Evolutionary conservation across 1,284 basidiomycete species (phyloP).

Genomic region (Ustilago vetiveriae): DNA sequence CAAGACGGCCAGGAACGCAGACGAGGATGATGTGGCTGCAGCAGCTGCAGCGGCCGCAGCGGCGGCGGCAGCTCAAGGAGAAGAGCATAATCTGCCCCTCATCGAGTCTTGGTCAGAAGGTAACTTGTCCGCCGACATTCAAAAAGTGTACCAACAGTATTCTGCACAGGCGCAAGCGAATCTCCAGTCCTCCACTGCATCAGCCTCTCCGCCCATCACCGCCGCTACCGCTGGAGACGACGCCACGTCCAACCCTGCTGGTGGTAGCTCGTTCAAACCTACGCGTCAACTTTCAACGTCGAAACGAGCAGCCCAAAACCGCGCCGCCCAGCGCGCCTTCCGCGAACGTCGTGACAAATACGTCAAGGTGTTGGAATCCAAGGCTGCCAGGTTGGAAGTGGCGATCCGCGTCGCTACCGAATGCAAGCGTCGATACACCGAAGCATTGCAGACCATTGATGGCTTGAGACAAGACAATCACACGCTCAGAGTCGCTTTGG

Average conservation of each 20-base stretch:
- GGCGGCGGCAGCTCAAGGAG: slow-evolving; percentile 8
- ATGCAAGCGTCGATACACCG: slow-evolving; percentile 46
- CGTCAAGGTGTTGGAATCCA: slow-evolving; percentile 58
- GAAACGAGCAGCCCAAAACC: slow-evolving; percentile 62
- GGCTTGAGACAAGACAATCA: slow-evolving; percentile 58
- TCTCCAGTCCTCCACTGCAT: not conserved
- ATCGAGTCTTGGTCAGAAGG: slow-evolving; percentile 29
- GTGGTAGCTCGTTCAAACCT: too few relatives aligned
- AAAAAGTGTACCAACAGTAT: slow-evolving; percentile 44
- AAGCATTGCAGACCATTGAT: slow-evolving; percentile 56
- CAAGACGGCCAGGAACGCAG: slow-evolving; percentile 20
- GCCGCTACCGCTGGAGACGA: not conserved
- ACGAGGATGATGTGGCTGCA: slow-evolving; percentile 10
- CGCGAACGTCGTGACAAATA: slow-evolving; percentile 59
- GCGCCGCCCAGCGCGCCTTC: slow-evolving; percentile 61
- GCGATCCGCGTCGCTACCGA: slow-evolving; percentile 54
- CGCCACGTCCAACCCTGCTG: not conserved
- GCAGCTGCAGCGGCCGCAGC: slow-evolving; percentile 23
- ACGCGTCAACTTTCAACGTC: slow-evolving; percentile 51
- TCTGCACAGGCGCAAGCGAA: slow-evolving; percentile 24
- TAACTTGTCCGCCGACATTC: slow-evolving; percentile 28
- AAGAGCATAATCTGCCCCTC: slow-evolving; percentile 7
- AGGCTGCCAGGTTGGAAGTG: slow-evolving; percentile 46
- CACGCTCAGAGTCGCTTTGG: slow-evolving; percentile 52
- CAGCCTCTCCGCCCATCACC: too few relatives aligned